Percentiles rank a stretch among this genome's conserved stretches.
These are phyloP conservation scores for Phaffia rhodozyma DNA, from an alignment of 1,284 basidiomycete species.

Conservation along the genomic window DNA sequence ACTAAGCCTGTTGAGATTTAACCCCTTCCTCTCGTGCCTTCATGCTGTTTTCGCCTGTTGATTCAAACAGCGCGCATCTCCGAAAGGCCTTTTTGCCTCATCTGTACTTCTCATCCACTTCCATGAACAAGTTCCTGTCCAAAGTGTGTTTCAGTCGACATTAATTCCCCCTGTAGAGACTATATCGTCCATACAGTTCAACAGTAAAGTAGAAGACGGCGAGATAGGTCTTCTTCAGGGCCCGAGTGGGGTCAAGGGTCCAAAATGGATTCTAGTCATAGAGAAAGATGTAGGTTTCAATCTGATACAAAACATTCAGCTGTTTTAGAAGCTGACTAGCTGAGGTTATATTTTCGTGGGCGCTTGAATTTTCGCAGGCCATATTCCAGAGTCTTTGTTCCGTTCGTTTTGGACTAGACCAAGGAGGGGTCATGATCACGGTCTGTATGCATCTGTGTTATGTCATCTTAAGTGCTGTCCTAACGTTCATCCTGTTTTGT, in stretches of 20 bases:
- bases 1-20: constrained; percentile 1
- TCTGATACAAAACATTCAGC: not conserved
- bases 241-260: constrained; percentile 38
- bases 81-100: constrained; percentile 73
- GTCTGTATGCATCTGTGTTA: constrained; percentile 21
- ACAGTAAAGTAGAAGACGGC: constrained; percentile 35
- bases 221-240: constrained; percentile 31
- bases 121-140: constrained; percentile 13
- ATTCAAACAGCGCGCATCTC: constrained; percentile 55
- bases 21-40: not conserved
- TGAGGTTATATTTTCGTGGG: not conserved
- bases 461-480: not conserved
- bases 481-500: constrained; percentile 28
- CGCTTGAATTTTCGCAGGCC: constrained; percentile 44
- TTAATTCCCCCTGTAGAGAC: constrained; percentile 65
- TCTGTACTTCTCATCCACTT: constrained; percentile 49
- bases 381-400: constrained; percentile 70
- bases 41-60: not conserved
- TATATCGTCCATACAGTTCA: constrained; percentile 43
- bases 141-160: constrained; percentile 41
- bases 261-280: constrained; percentile 68
- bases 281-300: constrained; percentile 67
- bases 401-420: constrained; percentile 41
- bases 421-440: constrained; percentile 33
- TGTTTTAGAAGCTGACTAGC: not conserved